Conservation (phyloP, 2,329 filamentous ascomycete species). For the Aspergillus persii region DNA sequence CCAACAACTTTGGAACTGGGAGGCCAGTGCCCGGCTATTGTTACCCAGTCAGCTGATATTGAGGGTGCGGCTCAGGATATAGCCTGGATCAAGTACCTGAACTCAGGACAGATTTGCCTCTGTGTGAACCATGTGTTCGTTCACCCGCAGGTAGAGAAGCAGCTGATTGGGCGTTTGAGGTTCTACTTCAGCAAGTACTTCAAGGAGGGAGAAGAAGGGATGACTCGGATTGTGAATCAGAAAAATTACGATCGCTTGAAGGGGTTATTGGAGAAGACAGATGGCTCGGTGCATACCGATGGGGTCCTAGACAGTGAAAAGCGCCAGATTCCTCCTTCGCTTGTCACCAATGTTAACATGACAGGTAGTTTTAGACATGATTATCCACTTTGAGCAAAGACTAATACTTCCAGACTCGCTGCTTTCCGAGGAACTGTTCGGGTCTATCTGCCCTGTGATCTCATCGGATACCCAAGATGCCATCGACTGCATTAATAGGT, state of each 20-base stretch:
- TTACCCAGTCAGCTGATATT: slow-evolving; percentile 42
- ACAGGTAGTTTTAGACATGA: background rate
- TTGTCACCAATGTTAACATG: slow-evolving; percentile 37
- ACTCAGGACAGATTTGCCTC: slow-evolving; percentile 45
- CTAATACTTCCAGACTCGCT: slow-evolving; percentile 31
- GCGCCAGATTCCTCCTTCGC: slow-evolving; percentile 37
- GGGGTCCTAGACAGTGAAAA: slow-evolving; percentile 30
- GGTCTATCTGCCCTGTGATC: slow-evolving; percentile 44
- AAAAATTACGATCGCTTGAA: slow-evolving; percentile 44
- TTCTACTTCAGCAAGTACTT: slow-evolving; percentile 36
- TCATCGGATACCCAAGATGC: slow-evolving; percentile 28
- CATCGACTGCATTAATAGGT: slow-evolving; percentile 23
- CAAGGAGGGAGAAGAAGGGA: slow-evolving; percentile 17
- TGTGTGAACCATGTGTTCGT: slow-evolving; percentile 47
- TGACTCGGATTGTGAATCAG: slow-evolving; percentile 42
- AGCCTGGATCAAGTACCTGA: slow-evolving; percentile 43
- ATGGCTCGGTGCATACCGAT: slow-evolving; percentile 39
- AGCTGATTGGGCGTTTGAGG: slow-evolving; percentile 35
- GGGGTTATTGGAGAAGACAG: slow-evolving; percentile 34
- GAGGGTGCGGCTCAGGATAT: slow-evolving; percentile 46
- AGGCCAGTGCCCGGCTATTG: slow-evolving; percentile 47
- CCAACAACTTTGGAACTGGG: slow-evolving; percentile 47
- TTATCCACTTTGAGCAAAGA: background rate
- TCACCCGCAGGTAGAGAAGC: slow-evolving; percentile 39
- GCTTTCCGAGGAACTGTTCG: slow-evolving; percentile 48